These are phyloP conservation scores for Viola pubescens DNA, from an alignment of 441 rosid genomes.

Conservation along the genomic window DNA sequence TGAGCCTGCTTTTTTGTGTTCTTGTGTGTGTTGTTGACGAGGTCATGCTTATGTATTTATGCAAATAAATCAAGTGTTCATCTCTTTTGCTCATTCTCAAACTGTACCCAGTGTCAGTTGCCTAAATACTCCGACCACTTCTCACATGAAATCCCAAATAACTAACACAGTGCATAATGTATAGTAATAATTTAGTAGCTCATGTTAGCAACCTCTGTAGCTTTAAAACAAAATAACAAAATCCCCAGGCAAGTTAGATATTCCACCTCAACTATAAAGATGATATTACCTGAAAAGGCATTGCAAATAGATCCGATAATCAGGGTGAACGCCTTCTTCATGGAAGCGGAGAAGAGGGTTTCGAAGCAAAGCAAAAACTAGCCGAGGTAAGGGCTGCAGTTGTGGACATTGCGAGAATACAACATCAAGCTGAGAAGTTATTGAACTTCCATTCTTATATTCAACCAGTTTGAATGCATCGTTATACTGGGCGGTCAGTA, in stretches of 20 bases:
- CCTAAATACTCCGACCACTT: no score
- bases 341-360: constrained; percentile 89
- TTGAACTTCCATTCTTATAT: constrained; percentile 50
- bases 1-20: no score
- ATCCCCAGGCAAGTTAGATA: neutral
- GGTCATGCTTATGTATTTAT: no score
- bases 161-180: neutral
- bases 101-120: no score
- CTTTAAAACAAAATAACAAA: neutral
- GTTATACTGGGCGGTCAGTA: constrained; percentile 80
- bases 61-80: no score
- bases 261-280: constrained; percentile 2
- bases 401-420: constrained; percentile 90
- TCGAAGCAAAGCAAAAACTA: constrained; percentile 88
- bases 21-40: no score
- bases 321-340: constrained; percentile 99
- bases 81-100: no score
- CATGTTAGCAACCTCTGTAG: no score
- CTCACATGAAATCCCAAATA: neutral
- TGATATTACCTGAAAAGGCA: constrained; percentile 84
- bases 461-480: constrained; percentile 60
- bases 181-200: neutral
- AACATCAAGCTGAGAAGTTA: constrained; percentile 64
- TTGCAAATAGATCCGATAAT: constrained; percentile 83
- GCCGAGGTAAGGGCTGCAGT: constrained; percentile 70